phyloP scores from a whole-genome alignment of 2,329 filamentous ascomycete genomes.

The Colletotrichum echinochloae region DNA sequence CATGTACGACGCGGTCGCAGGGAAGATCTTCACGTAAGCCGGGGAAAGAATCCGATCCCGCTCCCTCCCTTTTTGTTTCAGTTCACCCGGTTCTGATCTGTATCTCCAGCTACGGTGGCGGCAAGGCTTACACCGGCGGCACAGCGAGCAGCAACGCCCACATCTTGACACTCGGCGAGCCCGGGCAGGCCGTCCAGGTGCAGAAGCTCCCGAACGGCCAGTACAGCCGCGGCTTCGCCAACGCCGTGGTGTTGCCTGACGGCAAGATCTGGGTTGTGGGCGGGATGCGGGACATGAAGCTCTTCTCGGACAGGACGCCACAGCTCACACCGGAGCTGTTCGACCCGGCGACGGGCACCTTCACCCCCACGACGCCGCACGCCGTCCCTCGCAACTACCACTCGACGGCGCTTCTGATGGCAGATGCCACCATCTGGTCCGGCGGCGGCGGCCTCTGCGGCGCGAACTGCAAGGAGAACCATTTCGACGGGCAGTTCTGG shows the following conservation, averaged over 20 bases:
- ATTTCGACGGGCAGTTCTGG: slow-evolving; percentile 67
- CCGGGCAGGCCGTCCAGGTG: slow-evolving; percentile 34
- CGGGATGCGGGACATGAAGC: slow-evolving; percentile 55
- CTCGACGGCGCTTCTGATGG: slow-evolving; percentile 59
- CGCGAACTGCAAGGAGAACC: slow-evolving; percentile 57
- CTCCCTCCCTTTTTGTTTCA: too few species aligned
- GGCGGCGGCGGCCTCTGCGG: slow-evolving; percentile 66
- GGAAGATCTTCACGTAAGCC: slow-evolving; percentile 62
- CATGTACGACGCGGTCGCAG: slow-evolving; percentile 70
- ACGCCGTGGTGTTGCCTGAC: slow-evolving; percentile 60
- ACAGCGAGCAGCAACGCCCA: slow-evolving; percentile 58
- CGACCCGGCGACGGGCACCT: slow-evolving; percentile 55
- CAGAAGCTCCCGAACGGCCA: slow-evolving; percentile 12
- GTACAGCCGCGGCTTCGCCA: slow-evolving; percentile 56
- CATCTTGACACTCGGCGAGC: slow-evolving; percentile 59
- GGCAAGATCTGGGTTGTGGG: slow-evolving; percentile 60
- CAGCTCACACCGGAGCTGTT: slow-evolving; percentile 59
- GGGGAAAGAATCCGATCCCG: too few species aligned
- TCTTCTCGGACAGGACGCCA: slow-evolving; percentile 58
- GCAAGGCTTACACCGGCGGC: slow-evolving; percentile 57
- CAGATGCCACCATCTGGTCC: slow-evolving; percentile 61
- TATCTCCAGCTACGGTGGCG: slow-evolving; percentile 55
- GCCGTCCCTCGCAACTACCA: slow-evolving; percentile 62
- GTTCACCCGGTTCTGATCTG: not conserved
- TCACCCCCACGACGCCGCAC: slow-evolving; percentile 49